Base-by-base conservation (phyloP, 2,329 filamentous ascomycete genomes). In the Tolypocladium ovalisporum region DNA sequence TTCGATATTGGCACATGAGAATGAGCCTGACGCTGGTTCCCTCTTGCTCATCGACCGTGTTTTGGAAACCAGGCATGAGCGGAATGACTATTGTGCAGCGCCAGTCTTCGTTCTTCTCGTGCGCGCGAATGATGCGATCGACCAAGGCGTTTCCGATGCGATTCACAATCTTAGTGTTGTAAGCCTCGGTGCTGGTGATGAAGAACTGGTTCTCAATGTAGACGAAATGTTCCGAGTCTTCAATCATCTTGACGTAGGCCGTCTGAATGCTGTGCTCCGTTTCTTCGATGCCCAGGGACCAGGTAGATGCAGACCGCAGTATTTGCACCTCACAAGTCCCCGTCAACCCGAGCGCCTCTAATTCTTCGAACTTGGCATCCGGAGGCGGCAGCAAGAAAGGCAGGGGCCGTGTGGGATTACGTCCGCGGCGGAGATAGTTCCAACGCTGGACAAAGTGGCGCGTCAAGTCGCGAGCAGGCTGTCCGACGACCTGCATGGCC, bases 121-220 rank as follows among this genome's bases (percentile, higher is more conserved):
- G 82, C 0, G 94, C 94, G 58, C 89, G 84, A 60, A 92, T 87
- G 65, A 96, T 94, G 54, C 94, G 89, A 65, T 96, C 89, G 10
- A 97, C 93, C 36, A 99, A 78, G 3, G 94, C 93, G 73, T 97
- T 93, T 54, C 93, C 93, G 63, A 99, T 97, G 62, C 87, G 85
- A 71, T 99, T 99, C 70, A 90, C 83, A 61, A 99, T 94, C 68
- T 86, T 90, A 15, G 88, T 89, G 55, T 88, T 89, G 64, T 96
- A 85, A 6, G 92, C 91, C 66, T 94, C 88, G 54, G 89, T 94
- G 63, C 90, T 96, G 39, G 90, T 95, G 70, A 99, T 89, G 76
- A 96, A 99, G 74, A 97, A 99, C 68, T 99, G 94, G 68, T 99
- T 99, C 71, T 99, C 94, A 63, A 97, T 96, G 72, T 99, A 97